phyloP scores from a whole-genome alignment of 1,284 basidiomycete species.

The Pseudozyma flocculosa region DNA sequence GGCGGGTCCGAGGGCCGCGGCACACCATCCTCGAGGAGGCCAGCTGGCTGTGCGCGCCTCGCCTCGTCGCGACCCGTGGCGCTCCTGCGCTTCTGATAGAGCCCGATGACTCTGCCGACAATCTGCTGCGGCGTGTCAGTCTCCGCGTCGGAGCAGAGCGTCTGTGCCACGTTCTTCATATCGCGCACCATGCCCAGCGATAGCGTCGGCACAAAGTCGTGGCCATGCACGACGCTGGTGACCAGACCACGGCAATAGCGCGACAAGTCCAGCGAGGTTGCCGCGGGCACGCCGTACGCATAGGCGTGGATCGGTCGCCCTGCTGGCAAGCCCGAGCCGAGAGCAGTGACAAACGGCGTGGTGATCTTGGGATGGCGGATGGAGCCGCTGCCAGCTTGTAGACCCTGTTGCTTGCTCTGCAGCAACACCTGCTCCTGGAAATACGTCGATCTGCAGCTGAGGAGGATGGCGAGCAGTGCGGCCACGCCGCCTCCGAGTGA shows the following conservation, averaged over 20 bases:
- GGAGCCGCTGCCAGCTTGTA: slow-evolving; percentile 4
- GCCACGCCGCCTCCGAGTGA: slow-evolving; percentile 63
- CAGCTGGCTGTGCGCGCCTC: slow-evolving; percentile 13
- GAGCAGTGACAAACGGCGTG: slow-evolving; percentile 61
- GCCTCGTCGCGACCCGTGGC: too few species aligned
- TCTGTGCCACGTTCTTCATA: slow-evolving; percentile 61
- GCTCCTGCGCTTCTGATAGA: slow-evolving; percentile 40
- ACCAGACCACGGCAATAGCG: slow-evolving; percentile 60
- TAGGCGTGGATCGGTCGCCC: slow-evolving; percentile 62
- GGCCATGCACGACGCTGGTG: slow-evolving; percentile 60
- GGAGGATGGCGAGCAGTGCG: slow-evolving; percentile 58
- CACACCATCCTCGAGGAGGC: slow-evolving; percentile 53
- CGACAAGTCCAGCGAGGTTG: slow-evolving; percentile 60
- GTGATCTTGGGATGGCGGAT: slow-evolving; percentile 57
- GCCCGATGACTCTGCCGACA: slow-evolving; percentile 59
- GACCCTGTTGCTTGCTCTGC: neutral
- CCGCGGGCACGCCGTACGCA: slow-evolving; percentile 56
- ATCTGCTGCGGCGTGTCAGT: slow-evolving; percentile 61
- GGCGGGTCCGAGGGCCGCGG: slow-evolving; percentile 35
- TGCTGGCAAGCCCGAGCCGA: slow-evolving; percentile 59
- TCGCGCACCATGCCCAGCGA: slow-evolving; percentile 62
- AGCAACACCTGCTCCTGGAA: slow-evolving; percentile 48
- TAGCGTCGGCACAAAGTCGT: slow-evolving; percentile 59
- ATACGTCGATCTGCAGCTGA: slow-evolving; percentile 49
- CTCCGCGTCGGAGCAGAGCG: slow-evolving; percentile 18